Base-by-base conservation (phyloP, 257 asterid species). In the Scutellaria minor region DNA sequence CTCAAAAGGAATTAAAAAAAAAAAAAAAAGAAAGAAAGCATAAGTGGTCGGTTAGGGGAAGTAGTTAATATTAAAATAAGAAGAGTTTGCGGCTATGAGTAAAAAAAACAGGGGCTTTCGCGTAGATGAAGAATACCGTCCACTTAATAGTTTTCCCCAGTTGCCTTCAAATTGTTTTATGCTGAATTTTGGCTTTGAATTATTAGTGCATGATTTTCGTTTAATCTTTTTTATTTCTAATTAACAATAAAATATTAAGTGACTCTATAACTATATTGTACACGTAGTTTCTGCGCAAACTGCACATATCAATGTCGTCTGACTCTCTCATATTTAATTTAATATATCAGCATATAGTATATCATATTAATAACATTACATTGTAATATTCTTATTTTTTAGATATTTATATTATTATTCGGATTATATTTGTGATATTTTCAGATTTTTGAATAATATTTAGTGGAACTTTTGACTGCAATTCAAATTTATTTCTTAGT, bases 11-110 rank as follows among this genome's bases (percentile, higher is more conserved):
- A 47, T 18, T 27, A 11, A 39, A 50, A 62, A 9, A 9, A 7
- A 35, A 31, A 7, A 45, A 7, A 41, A 6, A 3, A 18, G 27
- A 58, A 44, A 20, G 27, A 55, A 64, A 57, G 2, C 11, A 47
- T 44, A 68, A 48, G 72, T 81, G 85, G 85, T 77, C 82, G 85
- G 85, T 77, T 73, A 41, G 27, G 64, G 39, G 18, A 45, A 62
- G 27, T 9, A 35, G 18, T 63, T 47, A 55, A 12, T 55, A 51
- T 58, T 67, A 42, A 46, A 50, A 57, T 46, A 18, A 45, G 41
- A 56, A 15, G 22, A 70, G 15, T 42, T 57, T 77, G 85, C 77
- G 81, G 79, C n/a, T 64, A 9, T 40, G 9, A 14, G 45, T 56
- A 37, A 60, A 76, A 76, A 67, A 52, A 57, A 4, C 2, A 37